These are phyloP conservation scores for Lentinula boryana DNA, from an alignment of 768 basidiomycete genomes.

Conservation along the genomic window DNA sequence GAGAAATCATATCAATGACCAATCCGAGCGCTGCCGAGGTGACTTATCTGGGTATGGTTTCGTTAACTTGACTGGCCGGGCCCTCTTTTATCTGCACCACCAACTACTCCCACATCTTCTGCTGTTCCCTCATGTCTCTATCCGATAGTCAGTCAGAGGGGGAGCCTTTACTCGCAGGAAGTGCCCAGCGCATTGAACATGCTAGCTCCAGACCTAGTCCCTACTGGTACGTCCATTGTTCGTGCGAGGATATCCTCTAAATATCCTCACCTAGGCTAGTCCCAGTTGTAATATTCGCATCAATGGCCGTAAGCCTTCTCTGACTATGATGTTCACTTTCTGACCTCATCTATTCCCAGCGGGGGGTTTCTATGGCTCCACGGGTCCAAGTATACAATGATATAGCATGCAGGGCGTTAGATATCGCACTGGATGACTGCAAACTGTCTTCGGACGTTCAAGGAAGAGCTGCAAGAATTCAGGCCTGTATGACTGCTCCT, in stretches of 20 bases:
- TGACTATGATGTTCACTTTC: not conserved
- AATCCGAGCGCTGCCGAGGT: not conserved
- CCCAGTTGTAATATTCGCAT: slow-evolving; percentile 60
- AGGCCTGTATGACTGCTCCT: slow-evolving; percentile 40
- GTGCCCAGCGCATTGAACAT: no score
- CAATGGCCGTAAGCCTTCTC: slow-evolving; percentile 51
- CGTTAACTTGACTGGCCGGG: not conserved
- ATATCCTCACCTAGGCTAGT: slow-evolving; percentile 47
- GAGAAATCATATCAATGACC: not conserved
- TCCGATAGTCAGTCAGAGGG: not conserved
- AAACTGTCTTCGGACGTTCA: slow-evolving; percentile 28
- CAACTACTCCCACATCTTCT: not conserved
- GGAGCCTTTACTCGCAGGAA: slow-evolving; percentile 3
- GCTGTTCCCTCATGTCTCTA: not conserved
- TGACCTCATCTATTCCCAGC: slow-evolving; percentile 31
- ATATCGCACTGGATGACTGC: slow-evolving; percentile 7
- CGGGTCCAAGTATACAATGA: slow-evolving; percentile 77
- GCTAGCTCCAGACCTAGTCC: slow-evolving; percentile 33
- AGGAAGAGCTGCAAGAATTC: slow-evolving; percentile 65
- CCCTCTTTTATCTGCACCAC: not conserved
- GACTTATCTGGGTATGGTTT: not conserved
- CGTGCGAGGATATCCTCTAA: not conserved
- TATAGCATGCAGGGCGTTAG: slow-evolving; percentile 60
- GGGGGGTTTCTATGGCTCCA: slow-evolving; percentile 74
- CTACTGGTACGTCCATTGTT: slow-evolving; percentile 30